phyloP scores from a whole-genome alignment of 768 basidiomycete species.

The Porphyrellus cyaneotinctus region DNA sequence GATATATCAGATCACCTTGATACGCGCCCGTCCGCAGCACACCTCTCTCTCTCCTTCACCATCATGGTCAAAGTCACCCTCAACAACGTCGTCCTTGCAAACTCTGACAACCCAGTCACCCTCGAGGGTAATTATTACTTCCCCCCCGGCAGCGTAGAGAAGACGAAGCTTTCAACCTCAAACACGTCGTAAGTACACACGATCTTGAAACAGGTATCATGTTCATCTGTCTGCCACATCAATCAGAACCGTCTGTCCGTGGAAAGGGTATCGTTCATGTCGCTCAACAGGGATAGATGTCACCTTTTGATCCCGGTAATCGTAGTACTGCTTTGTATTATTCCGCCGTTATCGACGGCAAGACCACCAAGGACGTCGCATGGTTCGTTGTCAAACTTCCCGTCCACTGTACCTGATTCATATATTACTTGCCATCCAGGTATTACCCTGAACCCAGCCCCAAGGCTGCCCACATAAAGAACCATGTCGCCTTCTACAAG shows the following conservation, averaged over 20 bases:
- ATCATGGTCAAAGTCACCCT: slow-evolving; percentile 48
- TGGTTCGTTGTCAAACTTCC: slow-evolving; percentile 43
- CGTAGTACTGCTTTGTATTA: slow-evolving; percentile 64
- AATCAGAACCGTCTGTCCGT: slow-evolving; percentile 52
- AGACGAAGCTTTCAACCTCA: slow-evolving; percentile 45
- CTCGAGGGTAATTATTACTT: slow-evolving; percentile 76
- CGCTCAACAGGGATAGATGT: background rate
- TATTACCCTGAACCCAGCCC: slow-evolving; percentile 58
- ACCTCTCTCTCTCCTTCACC: background rate
- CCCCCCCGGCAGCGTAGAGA: slow-evolving; percentile 52
- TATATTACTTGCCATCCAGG: slow-evolving; percentile 36
- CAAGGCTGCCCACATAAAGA: slow-evolving; percentile 58
- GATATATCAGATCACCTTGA: slow-evolving; percentile 3
- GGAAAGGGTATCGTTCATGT: slow-evolving; percentile 57
- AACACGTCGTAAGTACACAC: slow-evolving; percentile 43
- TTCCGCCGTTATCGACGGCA: slow-evolving; percentile 47
- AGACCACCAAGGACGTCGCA: slow-evolving; percentile 53
- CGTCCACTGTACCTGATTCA: background rate
- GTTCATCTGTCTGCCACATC: background rate
- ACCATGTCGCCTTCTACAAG: slow-evolving; percentile 77
- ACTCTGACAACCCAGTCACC: slow-evolving; percentile 49
- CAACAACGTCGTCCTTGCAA: slow-evolving; percentile 52
- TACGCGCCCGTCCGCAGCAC: background rate
- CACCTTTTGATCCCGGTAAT: background rate
- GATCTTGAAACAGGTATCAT: background rate